Evolutionary conservation across 2,329 filamentous ascomycete species (phyloP).

Genomic region (Hypomyces rosellus): DNA sequence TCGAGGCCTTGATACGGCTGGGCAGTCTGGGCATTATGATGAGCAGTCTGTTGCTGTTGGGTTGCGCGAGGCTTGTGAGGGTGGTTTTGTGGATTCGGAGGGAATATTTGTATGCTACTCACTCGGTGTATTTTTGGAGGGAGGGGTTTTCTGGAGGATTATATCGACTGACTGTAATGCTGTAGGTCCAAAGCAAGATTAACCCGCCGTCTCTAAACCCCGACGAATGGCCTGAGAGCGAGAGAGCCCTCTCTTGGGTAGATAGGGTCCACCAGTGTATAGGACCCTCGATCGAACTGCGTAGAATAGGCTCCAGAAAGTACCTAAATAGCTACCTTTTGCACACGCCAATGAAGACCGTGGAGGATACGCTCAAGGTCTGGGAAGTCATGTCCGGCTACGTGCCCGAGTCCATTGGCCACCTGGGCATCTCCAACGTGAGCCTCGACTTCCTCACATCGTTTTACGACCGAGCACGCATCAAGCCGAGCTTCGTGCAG

Average conservation of each 20-base stretch:
- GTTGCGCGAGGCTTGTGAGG: slow-evolving; percentile 53
- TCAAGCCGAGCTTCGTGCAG: slow-evolving; percentile 58
- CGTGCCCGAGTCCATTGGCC: slow-evolving; percentile 56
- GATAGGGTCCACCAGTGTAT: slow-evolving; percentile 64
- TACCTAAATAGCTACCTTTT: slow-evolving; percentile 72
- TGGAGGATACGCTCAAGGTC: slow-evolving; percentile 50
- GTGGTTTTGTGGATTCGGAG: slow-evolving; percentile 48
- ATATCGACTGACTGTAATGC: neutral
- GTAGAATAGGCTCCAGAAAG: slow-evolving; percentile 30
- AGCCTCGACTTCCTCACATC: slow-evolving; percentile 48
- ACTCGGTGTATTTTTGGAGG: neutral
- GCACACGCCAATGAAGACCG: slow-evolving; percentile 48
- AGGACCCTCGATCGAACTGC: slow-evolving; percentile 61
- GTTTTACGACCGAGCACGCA: slow-evolving; percentile 39
- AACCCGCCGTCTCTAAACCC: slow-evolving; percentile 46
- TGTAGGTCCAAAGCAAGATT: slow-evolving; percentile 76
- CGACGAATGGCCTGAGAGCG: too few species aligned
- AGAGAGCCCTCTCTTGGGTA: slow-evolving; percentile 41
- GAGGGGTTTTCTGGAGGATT: too few species aligned
- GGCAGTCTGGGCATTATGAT: slow-evolving; percentile 71
- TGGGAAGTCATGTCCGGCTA: slow-evolving; percentile 63
- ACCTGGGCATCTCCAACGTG: slow-evolving; percentile 73
- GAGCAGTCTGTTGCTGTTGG: slow-evolving; percentile 65
- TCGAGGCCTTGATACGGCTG: slow-evolving; percentile 68
- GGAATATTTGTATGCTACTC: slow-evolving; percentile 54